These are phyloP conservation scores for Coelastrella sp. DNA, from an alignment of 139 green algal genomes.

Conservation along the genomic window DNA sequence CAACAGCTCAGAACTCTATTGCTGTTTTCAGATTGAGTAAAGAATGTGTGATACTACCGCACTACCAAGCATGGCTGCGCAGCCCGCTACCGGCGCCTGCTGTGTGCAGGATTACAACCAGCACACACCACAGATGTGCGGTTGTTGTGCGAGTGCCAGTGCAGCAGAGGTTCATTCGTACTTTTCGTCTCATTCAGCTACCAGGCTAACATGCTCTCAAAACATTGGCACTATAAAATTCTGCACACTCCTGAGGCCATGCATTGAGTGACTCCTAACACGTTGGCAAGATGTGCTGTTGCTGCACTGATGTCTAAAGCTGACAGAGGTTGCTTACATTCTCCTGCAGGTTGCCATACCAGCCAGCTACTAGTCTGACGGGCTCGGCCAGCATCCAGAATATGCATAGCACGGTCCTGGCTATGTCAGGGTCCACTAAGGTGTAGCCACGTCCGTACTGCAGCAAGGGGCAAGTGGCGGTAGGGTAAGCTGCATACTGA, in stretches of 20 bases:
- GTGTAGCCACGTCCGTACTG: constrained; percentile 61
- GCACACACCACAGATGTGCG: background rate
- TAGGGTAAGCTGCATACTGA: too few species aligned
- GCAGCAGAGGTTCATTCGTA: too few species aligned
- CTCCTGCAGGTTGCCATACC: constrained; percentile 71
- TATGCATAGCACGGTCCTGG: constrained; percentile 60
- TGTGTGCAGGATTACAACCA: background rate
- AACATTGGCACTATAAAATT: background rate
- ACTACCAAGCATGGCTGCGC: too few species aligned
- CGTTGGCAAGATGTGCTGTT: background rate
- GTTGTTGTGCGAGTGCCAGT: too few species aligned
- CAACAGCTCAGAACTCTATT: too few species aligned
- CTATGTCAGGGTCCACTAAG: constrained; percentile 61
- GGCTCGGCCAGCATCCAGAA: constrained; percentile 71
- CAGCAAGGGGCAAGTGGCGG: background rate
- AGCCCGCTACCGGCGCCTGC: too few species aligned
- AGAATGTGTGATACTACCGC: too few species aligned
- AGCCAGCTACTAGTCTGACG: constrained; percentile 57
- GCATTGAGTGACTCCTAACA: too few species aligned
- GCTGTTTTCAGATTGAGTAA: too few species aligned
- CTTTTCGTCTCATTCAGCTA: too few species aligned
- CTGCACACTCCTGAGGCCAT: background rate
- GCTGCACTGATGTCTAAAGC: background rate
- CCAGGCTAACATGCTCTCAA: too few species aligned
- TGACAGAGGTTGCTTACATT: constrained; percentile 55